These are phyloP conservation scores for Alternaria infectoria DNA, from an alignment of 2,329 filamentous ascomycete genomes.

Conservation along the genomic window DNA sequence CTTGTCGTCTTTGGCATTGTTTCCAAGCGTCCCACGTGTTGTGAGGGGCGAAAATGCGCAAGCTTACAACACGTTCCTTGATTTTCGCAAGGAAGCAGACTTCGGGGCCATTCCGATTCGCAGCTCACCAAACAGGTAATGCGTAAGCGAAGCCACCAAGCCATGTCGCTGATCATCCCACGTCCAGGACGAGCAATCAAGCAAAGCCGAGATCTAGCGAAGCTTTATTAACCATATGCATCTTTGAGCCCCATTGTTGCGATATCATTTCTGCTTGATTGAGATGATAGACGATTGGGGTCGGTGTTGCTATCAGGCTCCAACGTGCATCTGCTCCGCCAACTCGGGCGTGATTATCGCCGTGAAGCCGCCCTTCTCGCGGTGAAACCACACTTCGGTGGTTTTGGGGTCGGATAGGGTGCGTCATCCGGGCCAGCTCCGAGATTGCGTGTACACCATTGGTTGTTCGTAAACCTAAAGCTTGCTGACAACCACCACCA, in stretches of 20 bases:
- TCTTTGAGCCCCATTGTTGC: neutral
- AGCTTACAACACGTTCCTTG: neutral
- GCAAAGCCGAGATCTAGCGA: slow-evolving; percentile 4
- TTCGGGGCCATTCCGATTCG: neutral
- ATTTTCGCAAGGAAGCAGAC: neutral
- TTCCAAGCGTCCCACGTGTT: neutral
- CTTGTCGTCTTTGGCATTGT: neutral
- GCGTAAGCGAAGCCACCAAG: neutral
- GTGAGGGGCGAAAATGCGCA: neutral
- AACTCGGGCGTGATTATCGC: neutral
- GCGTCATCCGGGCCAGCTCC: neutral
- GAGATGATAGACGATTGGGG: neutral
- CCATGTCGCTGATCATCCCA: neutral
- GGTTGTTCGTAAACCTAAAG: neutral
- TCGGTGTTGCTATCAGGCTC: neutral
- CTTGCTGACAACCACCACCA: neutral
- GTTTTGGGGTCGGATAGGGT: neutral
- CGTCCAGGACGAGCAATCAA: neutral
- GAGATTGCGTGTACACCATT: neutral
- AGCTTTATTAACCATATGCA: neutral
- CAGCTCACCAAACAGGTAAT: neutral
- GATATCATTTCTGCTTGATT: neutral
- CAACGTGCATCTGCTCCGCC: neutral
- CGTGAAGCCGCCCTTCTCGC: neutral
- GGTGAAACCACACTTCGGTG: neutral